Evolutionary conservation across 192 early-diverging fungal species (phyloP), one percentile per base, ranked within the genome.

Genomic region (Podila horticola): DNA sequence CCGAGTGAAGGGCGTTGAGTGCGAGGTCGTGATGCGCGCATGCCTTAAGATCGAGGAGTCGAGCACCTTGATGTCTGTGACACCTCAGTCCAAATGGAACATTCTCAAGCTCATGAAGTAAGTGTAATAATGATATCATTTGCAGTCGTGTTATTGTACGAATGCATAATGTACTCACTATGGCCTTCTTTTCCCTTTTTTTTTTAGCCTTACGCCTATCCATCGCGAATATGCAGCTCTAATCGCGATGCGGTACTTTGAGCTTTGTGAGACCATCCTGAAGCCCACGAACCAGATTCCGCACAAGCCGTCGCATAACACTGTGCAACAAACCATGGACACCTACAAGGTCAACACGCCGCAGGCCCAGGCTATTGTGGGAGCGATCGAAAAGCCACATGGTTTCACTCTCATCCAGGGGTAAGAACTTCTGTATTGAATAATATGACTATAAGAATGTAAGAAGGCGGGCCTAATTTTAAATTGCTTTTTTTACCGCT

Each of bases 351-450:
- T 98, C n/a, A 99, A 99, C 72, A 87, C 91, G 64, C 95, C 96
- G 9, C 97, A 99, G 81, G 97, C 97, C 0, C 87, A 90, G 55
- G 95, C 97, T 6, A 93, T 99, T 62, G 79, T 86, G 10, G 84
- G 86, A 12, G 94, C 93, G 1, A 74, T 93, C 20, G 70, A 88
- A 28, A 83, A 88, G 31, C 75, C 88, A 45, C 73, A 86, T 15
- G 97, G 97, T 15, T 96, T 99, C 67, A 92, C 93, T 3, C 81
- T 99, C 10, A 95, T 98, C 82, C 96, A 99, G 82, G 97, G 88
- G 85, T 88, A 86, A 15, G 64, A 45, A 17, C 0, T 45, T 12
- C 13, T 15, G 33, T 2, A 34, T 34, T 45, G 34, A 36, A 36
- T 36, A 36, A 45, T 12, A 45, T 17, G 41, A 45, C 15, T 45